Evolutionary conservation across 305 asterid species (phyloP), one percentile per base, ranked within the genome.

Genomic region (Solanum aculeatissimum): DNA sequence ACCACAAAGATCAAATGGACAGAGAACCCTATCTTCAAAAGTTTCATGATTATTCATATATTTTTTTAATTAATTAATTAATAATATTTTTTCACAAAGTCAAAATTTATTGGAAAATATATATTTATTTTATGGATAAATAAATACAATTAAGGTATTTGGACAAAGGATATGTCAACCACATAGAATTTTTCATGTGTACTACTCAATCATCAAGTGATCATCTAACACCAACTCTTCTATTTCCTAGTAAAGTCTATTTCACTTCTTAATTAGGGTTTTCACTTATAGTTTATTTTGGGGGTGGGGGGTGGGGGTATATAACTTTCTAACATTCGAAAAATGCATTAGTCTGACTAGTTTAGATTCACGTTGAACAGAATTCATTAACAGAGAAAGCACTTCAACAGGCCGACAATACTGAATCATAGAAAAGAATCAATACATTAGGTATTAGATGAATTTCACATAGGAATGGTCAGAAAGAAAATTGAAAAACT

Each of bases 1-100:
- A 95, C 98, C 98, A 95, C 99, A 94, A 60, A 96, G 96, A 92
- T 93, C 94, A 88, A 88, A 86, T 88, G 85, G 85, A 86, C 92
- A 88, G 78, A 92, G 78, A 93, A 93, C 95, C 97, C 98, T 94
- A 95, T 94, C 98, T 90, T 84, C 87, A 84, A 86, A 86, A 42
- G 57, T 83, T 63, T 80, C 87, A 70, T 62, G 25, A 49, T 49
- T 80, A 75, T 25, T 83, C 63, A 75, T 80, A 51, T 35, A 35
- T 35, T 35, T 35, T 35, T 47, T 53, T 3, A 19, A 29, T 65
- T 27, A 65, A 29, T 16, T 68, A 35, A 23, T 80, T 74, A 49
- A 43, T 19, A 55, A 81, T 81, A 85, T 43, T 80, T 43, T 81
- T 45, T 81, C 12, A n/a, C 15, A 80, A 80, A 80, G 70, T 81